Evolutionary conservation across 164 flowering plant genomes (phyloP).

Genomic region (Taxillus chinensis): DNA sequence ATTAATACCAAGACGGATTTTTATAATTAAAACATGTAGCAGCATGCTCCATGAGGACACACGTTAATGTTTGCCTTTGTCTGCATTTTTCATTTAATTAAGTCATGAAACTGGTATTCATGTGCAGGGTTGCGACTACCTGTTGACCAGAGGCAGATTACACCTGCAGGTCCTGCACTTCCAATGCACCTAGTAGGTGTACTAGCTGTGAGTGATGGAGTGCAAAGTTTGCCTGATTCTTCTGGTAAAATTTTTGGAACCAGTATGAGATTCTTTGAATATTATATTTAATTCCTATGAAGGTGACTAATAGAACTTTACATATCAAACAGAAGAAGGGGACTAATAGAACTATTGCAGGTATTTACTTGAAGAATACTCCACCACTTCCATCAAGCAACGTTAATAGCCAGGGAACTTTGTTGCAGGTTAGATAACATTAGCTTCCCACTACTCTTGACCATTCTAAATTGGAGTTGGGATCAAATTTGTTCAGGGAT

Average conservation of each 20-base stretch:
- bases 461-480: not conserved
- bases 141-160: slow-evolving; percentile 71
- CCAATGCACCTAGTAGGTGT: slow-evolving; percentile 80
- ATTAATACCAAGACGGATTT: too few species aligned
- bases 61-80: too few species aligned
- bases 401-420: slow-evolving; percentile 38
- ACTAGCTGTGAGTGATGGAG: slow-evolving; percentile 47
- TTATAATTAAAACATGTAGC: too few species aligned
- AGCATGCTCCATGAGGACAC: too few species aligned
- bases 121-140: slow-evolving; percentile 65
- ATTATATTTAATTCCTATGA: slow-evolving; percentile 4
- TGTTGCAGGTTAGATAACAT: slow-evolving; percentile 55
- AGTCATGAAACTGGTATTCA: not conserved
- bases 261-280: not conserved
- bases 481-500: not conserved
- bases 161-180: slow-evolving; percentile 76
- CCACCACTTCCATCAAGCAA: slow-evolving; percentile 48
- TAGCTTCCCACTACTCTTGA: not conserved
- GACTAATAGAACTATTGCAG: slow-evolving; percentile 26
- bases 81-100: too few species aligned
- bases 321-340: not conserved
- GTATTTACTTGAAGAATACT: slow-evolving; percentile 61
- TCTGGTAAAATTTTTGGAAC: slow-evolving; percentile 44
- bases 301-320: slow-evolving; percentile 1
- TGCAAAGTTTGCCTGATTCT: slow-evolving; percentile 44